Conservation (phyloP, 2,329 filamentous ascomycete species). For the Mycogone perniciosa region DNA sequence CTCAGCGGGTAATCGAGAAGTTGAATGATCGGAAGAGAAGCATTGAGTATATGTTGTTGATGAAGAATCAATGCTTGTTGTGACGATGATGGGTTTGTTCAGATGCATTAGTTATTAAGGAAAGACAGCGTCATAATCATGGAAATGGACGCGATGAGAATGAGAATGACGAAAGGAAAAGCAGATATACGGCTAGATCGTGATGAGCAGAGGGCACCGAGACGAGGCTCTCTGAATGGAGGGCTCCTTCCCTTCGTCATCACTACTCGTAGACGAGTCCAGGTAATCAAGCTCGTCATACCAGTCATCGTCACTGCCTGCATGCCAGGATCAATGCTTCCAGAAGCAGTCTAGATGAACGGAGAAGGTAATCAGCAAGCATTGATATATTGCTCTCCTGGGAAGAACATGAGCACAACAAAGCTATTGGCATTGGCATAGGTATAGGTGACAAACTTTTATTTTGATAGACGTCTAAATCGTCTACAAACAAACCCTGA, state of each 20-base stretch:
- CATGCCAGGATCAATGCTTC: not conserved
- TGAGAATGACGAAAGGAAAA: not conserved
- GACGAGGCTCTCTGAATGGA: too few species aligned
- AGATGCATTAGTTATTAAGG: constrained; percentile 8
- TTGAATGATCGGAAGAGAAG: not conserved
- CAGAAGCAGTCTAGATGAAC: not conserved
- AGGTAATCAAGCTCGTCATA: too few species aligned
- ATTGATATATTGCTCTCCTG: too few species aligned
- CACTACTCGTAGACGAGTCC: too few species aligned
- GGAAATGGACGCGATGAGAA: not conserved
- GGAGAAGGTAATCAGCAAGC: too few species aligned
- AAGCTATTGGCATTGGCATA: too few species aligned
- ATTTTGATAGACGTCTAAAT: constrained; percentile 12
- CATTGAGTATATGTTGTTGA: not conserved
- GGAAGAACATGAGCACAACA: too few species aligned
- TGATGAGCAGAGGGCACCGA: not conserved
- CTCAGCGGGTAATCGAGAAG: constrained; percentile 11
- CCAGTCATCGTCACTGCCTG: too few species aligned
- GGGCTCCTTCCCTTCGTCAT: too few species aligned
- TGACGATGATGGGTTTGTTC: not conserved
- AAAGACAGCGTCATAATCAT: not conserved
- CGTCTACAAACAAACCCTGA: constrained; percentile 7
- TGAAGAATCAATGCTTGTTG: not conserved
- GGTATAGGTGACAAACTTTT: constrained; percentile 2
- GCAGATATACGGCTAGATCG: not conserved